Percentiles rank a stretch among this genome's conserved stretches.
Evolutionary conservation across 2,329 filamentous ascomycete species (phyloP).

Genomic region (Penicillium sp.): DNA sequence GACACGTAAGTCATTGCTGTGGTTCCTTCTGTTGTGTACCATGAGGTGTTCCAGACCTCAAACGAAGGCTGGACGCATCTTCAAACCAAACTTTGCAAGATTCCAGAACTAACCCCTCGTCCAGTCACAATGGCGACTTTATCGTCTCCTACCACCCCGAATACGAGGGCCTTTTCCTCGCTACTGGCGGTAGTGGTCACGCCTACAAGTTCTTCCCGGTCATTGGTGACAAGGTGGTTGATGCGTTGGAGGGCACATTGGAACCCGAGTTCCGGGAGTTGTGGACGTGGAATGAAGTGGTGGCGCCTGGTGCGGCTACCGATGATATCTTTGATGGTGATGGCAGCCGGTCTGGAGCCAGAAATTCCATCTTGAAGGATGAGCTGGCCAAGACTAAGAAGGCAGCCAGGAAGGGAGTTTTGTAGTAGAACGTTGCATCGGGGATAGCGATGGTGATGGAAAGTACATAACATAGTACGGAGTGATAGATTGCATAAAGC

Average conservation of each 20-base stretch:
- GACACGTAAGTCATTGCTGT: constrained; percentile 57
- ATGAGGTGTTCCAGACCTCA: not conserved
- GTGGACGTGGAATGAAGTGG: constrained; percentile 44
- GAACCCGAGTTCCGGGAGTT: constrained; percentile 43
- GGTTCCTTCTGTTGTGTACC: not conserved
- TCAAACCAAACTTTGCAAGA: not conserved
- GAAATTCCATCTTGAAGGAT: constrained; percentile 39
- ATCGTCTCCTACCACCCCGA: constrained; percentile 69
- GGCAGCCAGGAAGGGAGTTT: constrained; percentile 22
- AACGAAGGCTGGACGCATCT: not conserved
- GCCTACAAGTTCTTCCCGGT: constrained; percentile 58
- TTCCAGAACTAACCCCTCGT: not conserved
- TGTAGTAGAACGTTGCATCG: constrained; percentile 19
- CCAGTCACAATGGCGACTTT: constrained; percentile 65
- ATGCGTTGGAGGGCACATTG: constrained; percentile 49
- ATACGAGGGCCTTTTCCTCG: constrained; percentile 53
- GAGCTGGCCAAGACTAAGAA: constrained; percentile 40
- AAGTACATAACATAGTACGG: not conserved
- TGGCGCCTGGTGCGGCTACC: constrained; percentile 19
- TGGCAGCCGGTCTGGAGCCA: constrained; percentile 41
- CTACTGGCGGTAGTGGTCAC: constrained; percentile 57
- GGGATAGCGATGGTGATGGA: not conserved
- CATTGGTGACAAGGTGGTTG: constrained; percentile 55
- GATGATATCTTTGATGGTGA: constrained; percentile 36
- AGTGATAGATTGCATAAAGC: not conserved